Evolutionary conservation across 805 yeast species (phyloP).

Genomic region (Barnettozyma sucrosica): DNA sequence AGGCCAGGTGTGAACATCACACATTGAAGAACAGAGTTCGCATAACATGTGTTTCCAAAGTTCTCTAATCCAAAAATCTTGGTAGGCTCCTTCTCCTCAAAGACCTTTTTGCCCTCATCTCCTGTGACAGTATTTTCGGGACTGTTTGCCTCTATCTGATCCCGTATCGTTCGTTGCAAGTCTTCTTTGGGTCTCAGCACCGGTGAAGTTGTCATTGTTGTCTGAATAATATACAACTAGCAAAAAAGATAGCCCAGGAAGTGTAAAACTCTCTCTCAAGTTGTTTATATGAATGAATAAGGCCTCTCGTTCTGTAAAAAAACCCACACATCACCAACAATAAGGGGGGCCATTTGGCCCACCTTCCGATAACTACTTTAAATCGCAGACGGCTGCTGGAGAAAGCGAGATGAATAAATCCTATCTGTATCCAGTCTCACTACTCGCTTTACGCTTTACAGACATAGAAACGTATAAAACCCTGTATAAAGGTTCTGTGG

Average conservation of each 20-base stretch:
- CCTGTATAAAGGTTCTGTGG: too few species aligned
- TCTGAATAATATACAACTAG: background rate
- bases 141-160: background rate
- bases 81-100: background rate
- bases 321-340: too few species aligned
- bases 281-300: too few species aligned
- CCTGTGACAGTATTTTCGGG: background rate
- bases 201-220: background rate
- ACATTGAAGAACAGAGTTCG: conserved; percentile 89
- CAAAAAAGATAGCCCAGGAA: too few species aligned
- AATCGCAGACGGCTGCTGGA: too few species aligned
- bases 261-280: background rate
- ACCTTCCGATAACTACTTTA: too few species aligned
- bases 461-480: too few species aligned
- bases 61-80: conserved; percentile 79
- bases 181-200: background rate
- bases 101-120: background rate
- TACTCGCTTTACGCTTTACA: too few species aligned
- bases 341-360: too few species aligned
- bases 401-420: too few species aligned
- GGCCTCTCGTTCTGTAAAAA: too few species aligned
- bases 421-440: too few species aligned
- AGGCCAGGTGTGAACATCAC: conserved; percentile 61
- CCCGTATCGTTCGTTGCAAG: background rate
- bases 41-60: conserved; percentile 89